Base-by-base conservation (phyloP, 2,329 filamentous ascomycete species). In the Scedosporium apiospermum region DNA sequence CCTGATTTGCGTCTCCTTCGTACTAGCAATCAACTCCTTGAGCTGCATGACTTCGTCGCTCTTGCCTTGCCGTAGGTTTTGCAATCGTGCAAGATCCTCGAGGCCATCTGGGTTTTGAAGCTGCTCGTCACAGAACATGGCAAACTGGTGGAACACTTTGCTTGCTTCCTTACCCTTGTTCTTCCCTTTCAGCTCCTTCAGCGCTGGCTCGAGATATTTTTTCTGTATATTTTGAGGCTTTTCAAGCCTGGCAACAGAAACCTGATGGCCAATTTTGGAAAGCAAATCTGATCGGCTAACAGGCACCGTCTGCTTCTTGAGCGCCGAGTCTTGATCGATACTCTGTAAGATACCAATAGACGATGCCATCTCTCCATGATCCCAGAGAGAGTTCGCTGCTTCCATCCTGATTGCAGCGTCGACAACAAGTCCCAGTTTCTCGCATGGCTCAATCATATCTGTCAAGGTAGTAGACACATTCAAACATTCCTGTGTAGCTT, bases 61-160 rank as follows among this genome's bases (percentile, higher is more conserved):
- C 72, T 96, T 96, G 65, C 88, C 88, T 69, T 92, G 83, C 67
- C 88, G 88, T 38, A 98, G 80, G 67, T 86, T 91, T 70, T 90
- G 84, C 51, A 97, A 82, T 57, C 95, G 87, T 34, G 85, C 84
- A 64, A 96, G 84, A 69, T 99, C 95, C 72, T 96, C 91, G 1
- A 93, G 77, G 41, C 88, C 86, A 68, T 96, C 91, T 0, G 88
- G 84, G 69, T 93, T 93, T 69, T 96, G 90, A 9, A 99, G 80
- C 72, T 99, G 95, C 69, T 92, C 87, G 71, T 99, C 93, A 69
- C 96, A 99, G 72, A 99, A 99, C 60, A 87, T 84, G 27, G 96
- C 95, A 73, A 98, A 98, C 69, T 96, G 91, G 71, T 97, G 92
- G 69, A 92, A 97, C 0, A 98, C 95, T 67, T 91, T 83, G 1